A percentile compares a stretch with the other conserved stretches of the same genome.
These are phyloP conservation scores for Colletotrichum chlorophyti DNA, from an alignment of 2,329 filamentous ascomycete species.

Conservation along the genomic window DNA sequence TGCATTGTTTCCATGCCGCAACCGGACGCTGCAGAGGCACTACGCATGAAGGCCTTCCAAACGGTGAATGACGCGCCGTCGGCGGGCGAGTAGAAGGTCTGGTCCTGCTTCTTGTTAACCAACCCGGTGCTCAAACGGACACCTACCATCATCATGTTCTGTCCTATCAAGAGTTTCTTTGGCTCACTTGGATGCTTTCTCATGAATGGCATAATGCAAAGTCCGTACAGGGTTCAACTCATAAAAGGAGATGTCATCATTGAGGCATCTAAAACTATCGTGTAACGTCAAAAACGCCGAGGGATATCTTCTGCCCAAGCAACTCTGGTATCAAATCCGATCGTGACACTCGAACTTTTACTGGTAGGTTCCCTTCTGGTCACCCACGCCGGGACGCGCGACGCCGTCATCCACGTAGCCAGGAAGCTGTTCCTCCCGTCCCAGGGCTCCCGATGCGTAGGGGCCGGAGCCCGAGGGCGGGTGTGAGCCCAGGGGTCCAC, in stretches of 20 bases:
- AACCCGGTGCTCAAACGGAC: too few species aligned
- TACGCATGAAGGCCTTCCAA: too few species aligned
- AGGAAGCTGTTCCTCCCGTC: conserved; percentile 20
- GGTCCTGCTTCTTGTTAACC: too few species aligned
- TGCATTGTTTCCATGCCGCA: conserved; percentile 2
- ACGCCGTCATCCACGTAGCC: conserved; percentile 29
- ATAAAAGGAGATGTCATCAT: background rate
- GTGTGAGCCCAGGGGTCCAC: conserved; percentile 28
- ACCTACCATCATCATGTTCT: too few species aligned
- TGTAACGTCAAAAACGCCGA: background rate
- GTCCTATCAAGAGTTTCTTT: too few species aligned
- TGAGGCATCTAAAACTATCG: background rate
- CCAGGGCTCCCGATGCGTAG: conserved; percentile 15
- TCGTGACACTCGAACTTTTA: background rate
- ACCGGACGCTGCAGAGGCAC: background rate
- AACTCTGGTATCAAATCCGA: background rate
- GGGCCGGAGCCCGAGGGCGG: conserved; percentile 7
- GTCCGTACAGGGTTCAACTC: too few species aligned
- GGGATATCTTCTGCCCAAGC: conserved; percentile 11
- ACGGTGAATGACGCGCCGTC: background rate
- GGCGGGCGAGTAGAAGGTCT: too few species aligned
- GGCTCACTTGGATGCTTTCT: too few species aligned
- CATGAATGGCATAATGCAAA: too few species aligned
- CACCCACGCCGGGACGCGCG: conserved; percentile 24
- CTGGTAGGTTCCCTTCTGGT: conserved; percentile 27